phyloP scores from a whole-genome alignment of 495 filamentous ascomycete genomes.

The Aspergillus saccharolyticus region DNA sequence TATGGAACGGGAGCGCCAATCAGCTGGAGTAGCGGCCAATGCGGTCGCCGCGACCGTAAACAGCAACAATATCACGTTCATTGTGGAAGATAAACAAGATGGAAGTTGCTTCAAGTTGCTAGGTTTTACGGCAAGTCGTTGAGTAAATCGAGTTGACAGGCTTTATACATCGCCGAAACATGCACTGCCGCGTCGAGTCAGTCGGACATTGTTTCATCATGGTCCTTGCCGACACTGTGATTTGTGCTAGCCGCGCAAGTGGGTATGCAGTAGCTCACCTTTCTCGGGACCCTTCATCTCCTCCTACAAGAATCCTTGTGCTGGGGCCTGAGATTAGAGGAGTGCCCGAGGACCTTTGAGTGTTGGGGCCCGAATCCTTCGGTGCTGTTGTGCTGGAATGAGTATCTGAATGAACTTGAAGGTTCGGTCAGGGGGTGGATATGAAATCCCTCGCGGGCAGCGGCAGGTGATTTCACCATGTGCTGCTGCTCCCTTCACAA shows the following conservation, averaged over 20 bases:
- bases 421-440: too few relatives aligned
- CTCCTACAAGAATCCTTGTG: background rate
- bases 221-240: background rate
- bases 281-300: background rate
- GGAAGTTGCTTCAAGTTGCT: too few relatives aligned
- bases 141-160: too few relatives aligned
- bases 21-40: conserved; percentile 38
- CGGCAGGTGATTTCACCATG: too few relatives aligned
- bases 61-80: conserved; percentile 14
- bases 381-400: background rate
- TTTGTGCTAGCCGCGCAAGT: background rate
- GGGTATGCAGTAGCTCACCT: background rate
- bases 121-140: too few relatives aligned
- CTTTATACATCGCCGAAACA: too few relatives aligned
- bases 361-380: background rate
- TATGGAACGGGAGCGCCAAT: conserved; percentile 62
- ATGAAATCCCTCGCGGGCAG: too few relatives aligned
- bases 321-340: background rate
- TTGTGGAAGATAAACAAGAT: too few relatives aligned
- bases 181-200: background rate
- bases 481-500: too few relatives aligned
- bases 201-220: background rate
- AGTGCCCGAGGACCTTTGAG: background rate
- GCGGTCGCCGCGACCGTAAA: conserved; percentile 21
- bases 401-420: too few relatives aligned